Percentiles rank a stretch among this genome's conserved stretches.
Evolutionary conservation across 129 eudicot genomes (phyloP).

Genomic region (Kitagawia praeruptora): DNA sequence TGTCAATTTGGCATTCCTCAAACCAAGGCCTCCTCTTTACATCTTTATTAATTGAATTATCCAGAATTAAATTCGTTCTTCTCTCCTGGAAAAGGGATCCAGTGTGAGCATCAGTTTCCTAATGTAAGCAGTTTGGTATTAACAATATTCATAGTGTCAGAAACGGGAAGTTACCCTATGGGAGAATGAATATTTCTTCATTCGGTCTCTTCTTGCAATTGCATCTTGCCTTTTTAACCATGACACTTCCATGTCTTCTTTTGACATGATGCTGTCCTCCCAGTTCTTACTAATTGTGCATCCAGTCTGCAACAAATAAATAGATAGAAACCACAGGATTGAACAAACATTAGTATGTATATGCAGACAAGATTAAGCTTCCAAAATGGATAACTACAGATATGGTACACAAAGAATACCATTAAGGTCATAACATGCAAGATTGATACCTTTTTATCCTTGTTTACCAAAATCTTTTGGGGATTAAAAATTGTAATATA

Average conservation of each 20-base stretch:
- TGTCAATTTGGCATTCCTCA: slow-evolving; percentile 23
- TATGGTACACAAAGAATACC: neutral
- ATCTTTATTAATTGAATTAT: slow-evolving; percentile 21
- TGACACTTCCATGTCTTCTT: slow-evolving; percentile 33
- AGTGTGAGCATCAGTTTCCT: neutral
- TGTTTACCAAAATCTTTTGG: slow-evolving; percentile 18
- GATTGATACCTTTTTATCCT: slow-evolving; percentile 15
- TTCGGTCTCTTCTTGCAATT: slow-evolving; percentile 35
- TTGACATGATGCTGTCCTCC: slow-evolving; percentile 32
- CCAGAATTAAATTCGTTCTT: slow-evolving; percentile 28
- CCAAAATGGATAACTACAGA: neutral
- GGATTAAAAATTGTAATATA: slow-evolving; percentile 6
- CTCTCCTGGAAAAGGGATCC: slow-evolving; percentile 27
- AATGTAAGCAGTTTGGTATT: neutral
- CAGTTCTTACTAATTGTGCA: slow-evolving; percentile 26
- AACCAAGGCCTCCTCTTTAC: slow-evolving; percentile 26
- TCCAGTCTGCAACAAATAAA: slow-evolving; percentile 18
- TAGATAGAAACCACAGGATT: neutral
- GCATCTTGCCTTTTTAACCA: slow-evolving; percentile 36
- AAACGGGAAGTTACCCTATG: slow-evolving; percentile 34
- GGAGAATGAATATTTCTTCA: slow-evolving; percentile 58
- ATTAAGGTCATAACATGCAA: neutral
- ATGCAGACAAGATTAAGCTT: neutral
- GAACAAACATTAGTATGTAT: neutral
- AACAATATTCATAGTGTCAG: neutral